phyloP scores from a whole-genome alignment of 108 stramenopile genomes.

The Fragilariopsis cylindrus region DNA sequence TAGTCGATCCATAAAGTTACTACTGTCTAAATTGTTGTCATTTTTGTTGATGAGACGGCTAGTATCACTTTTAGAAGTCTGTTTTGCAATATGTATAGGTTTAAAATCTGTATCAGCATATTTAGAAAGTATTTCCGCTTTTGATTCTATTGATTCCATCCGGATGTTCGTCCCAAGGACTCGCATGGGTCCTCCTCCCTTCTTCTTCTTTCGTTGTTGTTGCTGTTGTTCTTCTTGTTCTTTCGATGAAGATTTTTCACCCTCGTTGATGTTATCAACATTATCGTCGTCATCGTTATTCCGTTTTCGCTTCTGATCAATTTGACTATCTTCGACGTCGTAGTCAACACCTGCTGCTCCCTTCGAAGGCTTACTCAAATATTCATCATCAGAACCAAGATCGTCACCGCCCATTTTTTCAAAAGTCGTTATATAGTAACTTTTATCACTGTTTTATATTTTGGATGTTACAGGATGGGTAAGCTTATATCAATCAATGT shows the following conservation, averaged over 20 bases:
- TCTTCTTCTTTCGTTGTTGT: conserved; percentile 24
- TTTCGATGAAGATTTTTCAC: background rate
- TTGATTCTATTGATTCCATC: conserved; percentile 15
- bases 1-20: conserved; percentile 26
- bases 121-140: conserved; percentile 24
- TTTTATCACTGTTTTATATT: too few relatives aligned
- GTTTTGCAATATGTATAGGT: conserved; percentile 19
- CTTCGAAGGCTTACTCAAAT: conserved; percentile 38
- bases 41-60: background rate
- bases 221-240: background rate
- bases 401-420: conserved; percentile 83
- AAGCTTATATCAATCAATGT: conserved; percentile 2
- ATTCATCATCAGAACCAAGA: conserved; percentile 82
- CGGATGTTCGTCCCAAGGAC: conserved; percentile 15
- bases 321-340: conserved; percentile 11
- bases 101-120: conserved; percentile 20
- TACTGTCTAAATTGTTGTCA: conserved; percentile 10
- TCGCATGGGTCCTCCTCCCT: conserved; percentile 16
- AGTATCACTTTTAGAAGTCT: background rate
- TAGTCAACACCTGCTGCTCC: conserved; percentile 29
- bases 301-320: conserved; percentile 34
- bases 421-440: background rate
- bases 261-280: background rate
- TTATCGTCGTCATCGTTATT: conserved; percentile 2
- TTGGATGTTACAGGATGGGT: background rate